Evolutionary conservation across 441 rosid genomes (phyloP), one percentile per base, ranked within the genome.

Genomic region (Euphorbia schlechtendalii): DNA sequence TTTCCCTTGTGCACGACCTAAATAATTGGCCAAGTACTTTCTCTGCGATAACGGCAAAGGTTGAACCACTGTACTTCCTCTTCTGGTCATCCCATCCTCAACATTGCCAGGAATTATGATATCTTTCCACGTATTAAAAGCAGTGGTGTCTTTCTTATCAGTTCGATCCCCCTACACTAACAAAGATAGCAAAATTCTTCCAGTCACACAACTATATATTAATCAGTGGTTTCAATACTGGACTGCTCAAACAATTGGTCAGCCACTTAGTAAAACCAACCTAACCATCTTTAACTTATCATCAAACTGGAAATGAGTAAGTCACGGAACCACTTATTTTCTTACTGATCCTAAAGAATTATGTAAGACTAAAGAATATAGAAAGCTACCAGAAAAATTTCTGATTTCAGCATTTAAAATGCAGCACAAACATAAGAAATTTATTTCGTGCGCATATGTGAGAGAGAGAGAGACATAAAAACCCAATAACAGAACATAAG

Each of bases 1-100:
- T 77, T 90, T 90, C 61, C 84, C 87, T 68, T 90, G 99, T 13
- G 92, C 96, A 63, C 97, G 90, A 49, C 97, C 99, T 66, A 94
- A 78, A 76, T 83, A 94, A 74, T 91, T 94, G 7, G 96, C 94
- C 78, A 91, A 75, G 76, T 85, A 86, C 78, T 84, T 89, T 68
- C 98, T 82, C 73, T 80, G 81, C 8, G 84, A 71, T 65, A 94
- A 51, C 69, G 96, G 92, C 77, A 89, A 77, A 68, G 99, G 98
- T 72, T 78, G 81, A 51, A 89, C 83, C 56, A 79, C 36, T 3
- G 86, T 59, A 32, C 63, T 65, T 20, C 80, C 83, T 21, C 32
- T 60, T 74, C 67, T 83, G 15, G 88, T 86, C 89, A 89, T 86
- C 55, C 83, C 86, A 75, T 89, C 89, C 28, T 86, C 89, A 22